These are phyloP conservation scores for Phytopythium vexans DNA, from an alignment of 352 stramenopile species.

Conservation along the genomic window DNA sequence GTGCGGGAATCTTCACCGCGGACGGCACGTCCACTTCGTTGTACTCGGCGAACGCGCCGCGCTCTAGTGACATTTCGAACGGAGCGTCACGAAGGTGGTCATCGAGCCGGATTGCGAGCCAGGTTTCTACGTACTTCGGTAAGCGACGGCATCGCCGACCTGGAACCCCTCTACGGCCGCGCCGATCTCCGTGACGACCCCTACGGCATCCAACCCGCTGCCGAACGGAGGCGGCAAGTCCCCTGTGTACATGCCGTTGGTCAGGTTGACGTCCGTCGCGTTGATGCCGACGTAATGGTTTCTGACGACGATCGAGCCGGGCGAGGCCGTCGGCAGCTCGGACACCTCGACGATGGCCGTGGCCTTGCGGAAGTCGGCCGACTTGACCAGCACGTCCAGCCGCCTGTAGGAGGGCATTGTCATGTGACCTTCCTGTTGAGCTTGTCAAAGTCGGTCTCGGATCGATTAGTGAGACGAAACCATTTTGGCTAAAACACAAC, in stretches of 20 bases:
- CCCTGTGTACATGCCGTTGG: slow-evolving; percentile 38
- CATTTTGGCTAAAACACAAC: too few species aligned
- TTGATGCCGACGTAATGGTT: slow-evolving; percentile 51
- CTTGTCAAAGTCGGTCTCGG: not conserved
- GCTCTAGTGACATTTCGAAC: slow-evolving; percentile 5
- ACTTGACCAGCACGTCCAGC: slow-evolving; percentile 27
- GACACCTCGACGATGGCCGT: slow-evolving; percentile 28
- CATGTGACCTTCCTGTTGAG: not conserved
- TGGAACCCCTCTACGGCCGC: slow-evolving; percentile 18
- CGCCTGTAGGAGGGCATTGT: slow-evolving; percentile 24
- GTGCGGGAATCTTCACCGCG: slow-evolving; percentile 20
- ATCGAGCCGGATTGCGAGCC: not conserved
- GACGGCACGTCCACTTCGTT: slow-evolving; percentile 20
- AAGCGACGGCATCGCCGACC: slow-evolving; percentile 27
- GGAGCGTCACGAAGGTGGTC: not conserved
- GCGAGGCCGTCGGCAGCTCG: slow-evolving; percentile 16
- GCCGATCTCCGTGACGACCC: slow-evolving; percentile 27
- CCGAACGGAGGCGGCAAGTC: slow-evolving; percentile 32
- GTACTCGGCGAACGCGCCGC: slow-evolving; percentile 53
- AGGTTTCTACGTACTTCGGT: slow-evolving; percentile 11
- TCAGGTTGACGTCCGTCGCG: slow-evolving; percentile 49
- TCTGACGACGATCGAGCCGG: slow-evolving; percentile 30
- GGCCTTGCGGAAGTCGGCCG: slow-evolving; percentile 36
- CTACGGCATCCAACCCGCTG: slow-evolving; percentile 38
- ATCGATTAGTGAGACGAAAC: not conserved